These are phyloP conservation scores for Trichoderma asperelloides DNA, from an alignment of 495 filamentous ascomycete genomes.

Conservation along the genomic window DNA sequence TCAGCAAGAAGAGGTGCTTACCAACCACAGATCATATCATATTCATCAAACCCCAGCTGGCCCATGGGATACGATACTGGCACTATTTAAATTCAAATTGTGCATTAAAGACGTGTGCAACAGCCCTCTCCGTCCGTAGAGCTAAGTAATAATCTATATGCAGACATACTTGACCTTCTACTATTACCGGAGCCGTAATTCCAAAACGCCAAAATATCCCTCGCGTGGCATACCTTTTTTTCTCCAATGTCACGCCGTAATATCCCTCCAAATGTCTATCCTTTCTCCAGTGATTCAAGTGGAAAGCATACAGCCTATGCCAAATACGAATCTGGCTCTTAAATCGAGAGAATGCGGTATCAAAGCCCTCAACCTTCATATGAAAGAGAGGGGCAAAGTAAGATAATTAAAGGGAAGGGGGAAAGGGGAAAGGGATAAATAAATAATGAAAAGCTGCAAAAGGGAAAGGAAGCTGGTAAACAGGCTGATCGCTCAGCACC, in stretches of 20 bases:
- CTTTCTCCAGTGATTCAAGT: neutral
- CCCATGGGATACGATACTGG: neutral
- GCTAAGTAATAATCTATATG: neutral
- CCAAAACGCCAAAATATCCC: neutral
- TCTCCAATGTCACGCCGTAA: neutral
- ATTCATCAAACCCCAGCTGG: neutral
- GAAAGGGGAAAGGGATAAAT: neutral
- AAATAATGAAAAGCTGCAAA: neutral
- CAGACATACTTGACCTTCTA: conserved; percentile 2
- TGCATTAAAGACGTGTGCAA: neutral
- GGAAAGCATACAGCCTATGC: neutral
- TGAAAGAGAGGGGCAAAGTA: neutral
- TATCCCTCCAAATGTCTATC: neutral
- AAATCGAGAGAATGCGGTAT: neutral
- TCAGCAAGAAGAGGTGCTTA: too few species aligned
- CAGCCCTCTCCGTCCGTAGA: neutral
- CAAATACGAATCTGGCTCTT: conserved; percentile 1
- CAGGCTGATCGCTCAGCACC: neutral
- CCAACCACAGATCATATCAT: neutral
- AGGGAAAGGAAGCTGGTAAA: neutral
- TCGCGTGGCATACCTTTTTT: neutral
- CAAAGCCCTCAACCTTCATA: neutral
- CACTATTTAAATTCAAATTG: neutral
- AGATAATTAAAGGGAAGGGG: neutral
- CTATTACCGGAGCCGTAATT: neutral